Percentiles rank a stretch among this genome's conserved stretches.
Conservation (phyloP, 2,329 filamentous ascomycete species). For the Colletotrichum nymphaeae region DNA sequence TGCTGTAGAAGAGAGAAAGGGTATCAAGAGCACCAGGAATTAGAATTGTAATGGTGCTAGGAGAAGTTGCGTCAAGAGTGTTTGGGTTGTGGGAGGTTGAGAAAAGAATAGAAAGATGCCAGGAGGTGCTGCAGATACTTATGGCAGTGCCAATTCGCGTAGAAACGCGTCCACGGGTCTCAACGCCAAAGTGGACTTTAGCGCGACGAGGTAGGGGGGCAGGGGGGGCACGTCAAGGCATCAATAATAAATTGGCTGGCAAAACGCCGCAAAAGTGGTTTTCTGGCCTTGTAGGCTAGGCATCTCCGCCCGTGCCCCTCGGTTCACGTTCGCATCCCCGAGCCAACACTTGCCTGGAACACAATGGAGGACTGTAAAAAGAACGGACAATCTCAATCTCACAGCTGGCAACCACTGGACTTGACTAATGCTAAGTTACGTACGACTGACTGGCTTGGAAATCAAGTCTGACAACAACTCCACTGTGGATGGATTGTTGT, state of each 20-base stretch:
- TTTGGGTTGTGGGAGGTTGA: conserved; percentile 28
- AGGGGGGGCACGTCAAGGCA: conserved; percentile 33
- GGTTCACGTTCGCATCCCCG: conserved; percentile 34
- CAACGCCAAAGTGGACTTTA: conserved; percentile 33
- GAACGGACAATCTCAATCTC: background rate
- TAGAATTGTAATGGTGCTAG: conserved; percentile 2
- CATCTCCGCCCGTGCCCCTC: conserved; percentile 32
- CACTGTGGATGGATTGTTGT: conserved; percentile 17
- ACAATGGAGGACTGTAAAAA: background rate
- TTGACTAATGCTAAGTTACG: conserved; percentile 22
- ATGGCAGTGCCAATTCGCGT: conserved; percentile 33
- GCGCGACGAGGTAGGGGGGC: conserved; percentile 29
- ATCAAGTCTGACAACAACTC: conserved; percentile 23
- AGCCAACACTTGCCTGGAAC: conserved; percentile 26
- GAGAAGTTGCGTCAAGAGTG: conserved; percentile 8
- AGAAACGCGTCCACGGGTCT: conserved; percentile 26
- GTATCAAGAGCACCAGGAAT: conserved; percentile 21
- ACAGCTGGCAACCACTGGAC: conserved; percentile 21
- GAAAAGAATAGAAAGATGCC: background rate
- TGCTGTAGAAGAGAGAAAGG: conserved; percentile 3
- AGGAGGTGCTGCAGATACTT: conserved; percentile 36
- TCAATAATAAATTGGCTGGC: conserved; percentile 30
- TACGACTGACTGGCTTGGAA: conserved; percentile 12
- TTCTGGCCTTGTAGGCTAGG: conserved; percentile 5
- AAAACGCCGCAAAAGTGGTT: background rate